phyloP scores from a whole-genome alignment of 2,329 filamentous ascomycete species.

The Sporothrix sp. region DNA sequence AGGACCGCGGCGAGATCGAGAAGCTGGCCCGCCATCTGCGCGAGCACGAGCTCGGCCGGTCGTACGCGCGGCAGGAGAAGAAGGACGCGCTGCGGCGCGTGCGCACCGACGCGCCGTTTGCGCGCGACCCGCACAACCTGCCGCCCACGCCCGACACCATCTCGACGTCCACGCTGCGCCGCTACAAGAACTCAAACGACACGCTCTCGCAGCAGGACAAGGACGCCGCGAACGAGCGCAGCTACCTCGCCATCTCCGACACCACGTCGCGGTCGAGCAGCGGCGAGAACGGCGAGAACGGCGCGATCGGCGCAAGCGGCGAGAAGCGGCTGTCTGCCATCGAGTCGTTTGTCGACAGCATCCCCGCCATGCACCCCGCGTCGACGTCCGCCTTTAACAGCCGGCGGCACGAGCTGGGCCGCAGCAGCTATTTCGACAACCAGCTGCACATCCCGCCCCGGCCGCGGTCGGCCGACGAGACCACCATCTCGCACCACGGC shows the following conservation, averaged over 20 bases:
- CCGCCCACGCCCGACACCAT: conserved; percentile 53
- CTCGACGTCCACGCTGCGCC: conserved; percentile 44
- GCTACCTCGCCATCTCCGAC: conserved; percentile 25
- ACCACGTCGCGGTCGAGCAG: conserved; percentile 20
- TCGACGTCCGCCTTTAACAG: conserved; percentile 27
- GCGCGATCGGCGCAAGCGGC: conserved; percentile 9
- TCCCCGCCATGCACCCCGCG: conserved; percentile 21
- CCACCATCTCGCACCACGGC: conserved; percentile 29
- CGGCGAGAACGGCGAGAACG: too few species aligned
- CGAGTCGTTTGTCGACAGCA: conserved; percentile 7
- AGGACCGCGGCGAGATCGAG: conserved; percentile 19
- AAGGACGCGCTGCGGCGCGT: conserved; percentile 39
- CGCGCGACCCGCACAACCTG: conserved; percentile 34
- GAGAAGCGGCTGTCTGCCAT: conserved; percentile 7
- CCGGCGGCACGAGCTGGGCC: conserved; percentile 20
- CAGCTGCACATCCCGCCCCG: conserved; percentile 28
- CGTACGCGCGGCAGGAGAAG: conserved; percentile 36
- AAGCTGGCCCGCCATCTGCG: conserved; percentile 16
- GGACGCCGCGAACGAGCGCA: conserved; percentile 23
- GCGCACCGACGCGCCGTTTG: conserved; percentile 35
- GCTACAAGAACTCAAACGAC: conserved; percentile 42
- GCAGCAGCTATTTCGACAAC: conserved; percentile 23
- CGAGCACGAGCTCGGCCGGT: conserved; percentile 18
- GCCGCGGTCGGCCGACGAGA: conserved; percentile 39
- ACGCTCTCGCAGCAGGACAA: conserved; percentile 29